Evolutionary conservation across 129 eudicot species (phyloP).

Genomic region (Tanacetum coccineum): DNA sequence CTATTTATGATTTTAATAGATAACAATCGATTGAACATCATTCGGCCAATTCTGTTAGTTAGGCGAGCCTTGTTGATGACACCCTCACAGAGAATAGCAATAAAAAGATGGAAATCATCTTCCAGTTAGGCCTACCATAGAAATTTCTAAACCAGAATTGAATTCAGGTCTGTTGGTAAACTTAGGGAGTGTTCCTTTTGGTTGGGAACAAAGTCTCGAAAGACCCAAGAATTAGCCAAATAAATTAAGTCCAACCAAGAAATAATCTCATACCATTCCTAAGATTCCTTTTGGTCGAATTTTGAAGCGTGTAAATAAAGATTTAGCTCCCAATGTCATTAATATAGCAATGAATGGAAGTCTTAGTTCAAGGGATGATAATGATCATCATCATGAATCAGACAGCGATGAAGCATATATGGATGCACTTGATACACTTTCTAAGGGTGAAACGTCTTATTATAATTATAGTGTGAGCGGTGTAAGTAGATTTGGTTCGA

Average conservation of each 20-base stretch:
- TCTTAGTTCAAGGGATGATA: conserved; percentile 28
- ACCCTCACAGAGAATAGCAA: conserved; percentile 29
- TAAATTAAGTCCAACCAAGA: conserved; percentile 23
- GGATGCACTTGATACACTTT: conserved; percentile 68
- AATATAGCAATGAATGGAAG: conserved; percentile 26
- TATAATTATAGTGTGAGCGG: conserved; percentile 66
- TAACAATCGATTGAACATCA: conserved; percentile 50
- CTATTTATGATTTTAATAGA: conserved; percentile 44
- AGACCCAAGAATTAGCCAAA: conserved; percentile 50
- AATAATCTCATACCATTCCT: conserved; percentile 38
- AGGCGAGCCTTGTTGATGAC: conserved; percentile 44
- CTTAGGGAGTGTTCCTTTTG: conserved; percentile 69
- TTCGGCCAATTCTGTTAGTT: conserved; percentile 65
- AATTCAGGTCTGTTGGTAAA: conserved; percentile 51
- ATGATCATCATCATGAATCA: conserved; percentile 21
- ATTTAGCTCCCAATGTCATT: conserved; percentile 8
- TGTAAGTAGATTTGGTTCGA: conserved; percentile 45
- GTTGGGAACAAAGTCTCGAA: conserved; percentile 85
- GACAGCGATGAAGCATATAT: conserved; percentile 44
- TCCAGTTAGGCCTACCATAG: conserved; percentile 34
- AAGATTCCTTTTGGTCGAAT: conserved; percentile 75
- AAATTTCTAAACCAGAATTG: conserved; percentile 43
- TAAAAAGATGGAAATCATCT: conserved; percentile 13
- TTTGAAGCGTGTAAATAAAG: conserved; percentile 31
- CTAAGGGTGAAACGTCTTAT: conserved; percentile 54